Conservation (phyloP, 768 basidiomycete genomes). For the Dioszegia hungarica region DNA sequence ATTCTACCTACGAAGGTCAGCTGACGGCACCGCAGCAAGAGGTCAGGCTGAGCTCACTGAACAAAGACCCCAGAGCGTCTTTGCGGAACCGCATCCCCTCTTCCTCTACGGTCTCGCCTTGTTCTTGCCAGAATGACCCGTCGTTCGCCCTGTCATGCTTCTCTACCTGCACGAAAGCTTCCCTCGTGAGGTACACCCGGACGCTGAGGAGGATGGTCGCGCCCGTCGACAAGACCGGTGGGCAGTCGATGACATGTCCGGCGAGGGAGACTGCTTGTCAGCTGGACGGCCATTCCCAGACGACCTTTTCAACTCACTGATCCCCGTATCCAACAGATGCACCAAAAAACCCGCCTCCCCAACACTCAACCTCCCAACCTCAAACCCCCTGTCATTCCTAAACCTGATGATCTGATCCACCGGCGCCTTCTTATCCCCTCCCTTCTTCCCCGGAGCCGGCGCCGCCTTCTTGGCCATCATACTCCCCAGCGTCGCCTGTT, state of each 20-base stretch:
- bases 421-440: constrained; percentile 26
- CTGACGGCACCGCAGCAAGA: neutral
- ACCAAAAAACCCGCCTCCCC: constrained; percentile 39
- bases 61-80: constrained; percentile 64
- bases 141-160: constrained; percentile 31
- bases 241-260: constrained; percentile 73
- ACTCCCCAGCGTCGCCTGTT: constrained; percentile 44
- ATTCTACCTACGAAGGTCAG: constrained; percentile 48
- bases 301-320: constrained; percentile 25
- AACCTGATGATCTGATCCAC: constrained; percentile 46
- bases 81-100: constrained; percentile 75
- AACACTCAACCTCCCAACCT: constrained; percentile 39
- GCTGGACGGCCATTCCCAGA: neutral
- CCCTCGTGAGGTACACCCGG: constrained; percentile 62
- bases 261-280: constrained; percentile 59
- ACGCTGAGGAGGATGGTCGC: constrained; percentile 72
- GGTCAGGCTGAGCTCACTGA: constrained; percentile 54
- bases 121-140: constrained; percentile 61
- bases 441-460: constrained; percentile 14
- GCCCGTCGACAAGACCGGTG: constrained; percentile 65
- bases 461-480: constrained; percentile 41
- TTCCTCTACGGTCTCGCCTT: constrained; percentile 73
- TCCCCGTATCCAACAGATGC: constrained; percentile 41
- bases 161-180: constrained; percentile 59
- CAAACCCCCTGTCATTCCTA: constrained; percentile 41